Evolutionary conservation across 2,329 filamentous ascomycete genomes (phyloP).

Genomic region (Hypomyces perniciosus): DNA sequence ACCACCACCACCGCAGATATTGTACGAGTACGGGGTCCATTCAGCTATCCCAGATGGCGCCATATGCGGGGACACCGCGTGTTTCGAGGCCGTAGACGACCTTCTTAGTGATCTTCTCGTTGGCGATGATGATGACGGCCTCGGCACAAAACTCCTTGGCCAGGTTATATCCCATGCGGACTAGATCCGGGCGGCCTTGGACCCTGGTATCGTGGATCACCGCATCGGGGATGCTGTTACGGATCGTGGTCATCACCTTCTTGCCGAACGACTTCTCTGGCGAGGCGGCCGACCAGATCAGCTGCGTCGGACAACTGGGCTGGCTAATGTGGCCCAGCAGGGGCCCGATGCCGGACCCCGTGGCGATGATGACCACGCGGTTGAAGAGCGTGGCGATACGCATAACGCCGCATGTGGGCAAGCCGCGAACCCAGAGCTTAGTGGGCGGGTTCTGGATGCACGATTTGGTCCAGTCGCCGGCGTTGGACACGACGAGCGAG

Average conservation of each 20-base stretch:
- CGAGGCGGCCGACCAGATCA: conserved; percentile 63
- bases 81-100: conserved; percentile 64
- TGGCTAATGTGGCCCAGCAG: conserved; percentile 54
- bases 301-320: conserved; percentile 45
- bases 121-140: conserved; percentile 69
- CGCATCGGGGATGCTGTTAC: conserved; percentile 52
- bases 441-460: conserved; percentile 57
- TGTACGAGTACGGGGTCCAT: not conserved
- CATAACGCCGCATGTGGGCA: conserved; percentile 61
- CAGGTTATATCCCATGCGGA: conserved; percentile 46
- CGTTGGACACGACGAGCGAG: conserved; percentile 64
- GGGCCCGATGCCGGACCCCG: conserved; percentile 68
- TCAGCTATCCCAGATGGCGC: conserved; percentile 64
- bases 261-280: conserved; percentile 59
- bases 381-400: conserved; percentile 61
- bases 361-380: conserved; percentile 60
- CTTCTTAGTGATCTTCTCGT: conserved; percentile 59
- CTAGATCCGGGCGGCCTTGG: conserved; percentile 54
- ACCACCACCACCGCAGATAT: too few species aligned
- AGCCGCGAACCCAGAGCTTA: conserved; percentile 61
- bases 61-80: conserved; percentile 61
- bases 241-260: conserved; percentile 50
- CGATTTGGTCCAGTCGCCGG: conserved; percentile 66
- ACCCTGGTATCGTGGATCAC: conserved; percentile 61
- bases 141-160: conserved; percentile 53